Percentiles rank a stretch among this genome's conserved stretches.
phyloP scores from a whole-genome alignment of 2,329 filamentous ascomycete genomes.

The Alternaria ethzedia region DNA sequence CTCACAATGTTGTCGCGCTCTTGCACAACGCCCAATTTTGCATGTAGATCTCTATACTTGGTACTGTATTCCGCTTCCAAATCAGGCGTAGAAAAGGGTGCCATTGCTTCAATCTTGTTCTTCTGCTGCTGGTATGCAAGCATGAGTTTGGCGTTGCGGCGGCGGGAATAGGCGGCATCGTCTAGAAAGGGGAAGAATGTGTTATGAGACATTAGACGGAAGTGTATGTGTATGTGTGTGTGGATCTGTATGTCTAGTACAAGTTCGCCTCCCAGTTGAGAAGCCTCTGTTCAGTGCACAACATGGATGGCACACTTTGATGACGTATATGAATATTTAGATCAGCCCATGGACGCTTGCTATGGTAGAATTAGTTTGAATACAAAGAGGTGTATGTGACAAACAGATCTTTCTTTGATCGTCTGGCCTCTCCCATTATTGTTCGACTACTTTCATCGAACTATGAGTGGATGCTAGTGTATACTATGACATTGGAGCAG shows the following conservation, averaged over 20 bases:
- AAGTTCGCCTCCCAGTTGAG: neutral
- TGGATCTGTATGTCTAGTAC: neutral
- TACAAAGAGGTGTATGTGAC: neutral
- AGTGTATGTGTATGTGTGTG: neutral
- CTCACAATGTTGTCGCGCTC: neutral
- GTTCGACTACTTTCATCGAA: neutral
- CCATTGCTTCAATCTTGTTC: neutral
- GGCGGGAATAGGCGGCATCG: neutral
- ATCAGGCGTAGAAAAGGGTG: neutral
- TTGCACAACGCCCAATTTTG: neutral
- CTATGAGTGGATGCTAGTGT: neutral
- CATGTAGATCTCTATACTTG: neutral
- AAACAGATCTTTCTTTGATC: neutral
- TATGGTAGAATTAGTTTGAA: neutral
- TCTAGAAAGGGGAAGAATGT: neutral
- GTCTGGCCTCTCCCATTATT: neutral
- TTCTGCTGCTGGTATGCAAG: neutral
- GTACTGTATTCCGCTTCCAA: neutral
- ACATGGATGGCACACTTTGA: neutral
- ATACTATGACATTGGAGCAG: neutral
- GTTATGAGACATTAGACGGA: neutral
- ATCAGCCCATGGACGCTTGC: neutral
- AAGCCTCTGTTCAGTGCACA: neutral
- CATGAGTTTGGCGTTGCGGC: neutral
- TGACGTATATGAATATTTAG: neutral